Evolutionary conservation across 192 early-diverging fungal species (phyloP).

Genomic region (Spizellomyces sp.): DNA sequence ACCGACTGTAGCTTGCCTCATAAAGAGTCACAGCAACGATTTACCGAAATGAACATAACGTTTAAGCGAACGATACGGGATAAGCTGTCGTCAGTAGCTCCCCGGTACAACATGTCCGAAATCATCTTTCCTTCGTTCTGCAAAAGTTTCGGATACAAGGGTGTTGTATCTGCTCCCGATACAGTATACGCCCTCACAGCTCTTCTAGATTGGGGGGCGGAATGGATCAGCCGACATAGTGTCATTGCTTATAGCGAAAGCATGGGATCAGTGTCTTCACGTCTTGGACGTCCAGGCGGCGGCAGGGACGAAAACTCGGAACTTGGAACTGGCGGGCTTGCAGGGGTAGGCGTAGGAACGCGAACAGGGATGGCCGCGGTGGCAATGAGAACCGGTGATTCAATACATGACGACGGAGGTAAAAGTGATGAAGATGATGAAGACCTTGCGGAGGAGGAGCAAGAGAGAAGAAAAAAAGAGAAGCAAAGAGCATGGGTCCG

Average conservation of each 20-base stretch:
- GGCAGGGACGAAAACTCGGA: slow-evolving; percentile 1
- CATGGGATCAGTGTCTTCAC: not conserved
- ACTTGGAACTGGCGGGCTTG: slow-evolving; percentile 17
- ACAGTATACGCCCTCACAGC: slow-evolving; percentile 79
- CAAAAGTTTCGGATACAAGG: slow-evolving; percentile 68
- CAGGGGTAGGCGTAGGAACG: slow-evolving; percentile 50
- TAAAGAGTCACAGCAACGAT: slow-evolving; percentile 76
- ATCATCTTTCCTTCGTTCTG: slow-evolving; percentile 79
- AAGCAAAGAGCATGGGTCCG: slow-evolving; percentile 57
- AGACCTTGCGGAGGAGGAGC: slow-evolving; percentile 23
- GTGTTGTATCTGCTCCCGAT: slow-evolving; percentile 73
- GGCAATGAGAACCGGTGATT: slow-evolving; percentile 31
- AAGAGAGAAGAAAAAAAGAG: slow-evolving; percentile 20
- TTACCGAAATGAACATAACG: slow-evolving; percentile 64
- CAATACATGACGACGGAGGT: slow-evolving; percentile 27
- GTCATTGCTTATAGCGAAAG: not conserved
- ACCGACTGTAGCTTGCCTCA: slow-evolving; percentile 65
- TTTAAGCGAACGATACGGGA: slow-evolving; percentile 61
- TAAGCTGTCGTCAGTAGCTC: slow-evolving; percentile 69
- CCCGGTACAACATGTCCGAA: slow-evolving; percentile 75
- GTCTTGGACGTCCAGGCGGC: slow-evolving; percentile 4
- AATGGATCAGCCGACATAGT: slow-evolving; percentile 44
- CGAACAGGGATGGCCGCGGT: slow-evolving; percentile 46
- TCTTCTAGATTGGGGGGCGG: slow-evolving; percentile 62
- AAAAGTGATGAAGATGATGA: slow-evolving; percentile 16